Percentiles rank a stretch among this genome's conserved stretches.
Evolutionary conservation across 192 early-diverging fungal species (phyloP).

Genomic region (Linnemannia exigua): DNA sequence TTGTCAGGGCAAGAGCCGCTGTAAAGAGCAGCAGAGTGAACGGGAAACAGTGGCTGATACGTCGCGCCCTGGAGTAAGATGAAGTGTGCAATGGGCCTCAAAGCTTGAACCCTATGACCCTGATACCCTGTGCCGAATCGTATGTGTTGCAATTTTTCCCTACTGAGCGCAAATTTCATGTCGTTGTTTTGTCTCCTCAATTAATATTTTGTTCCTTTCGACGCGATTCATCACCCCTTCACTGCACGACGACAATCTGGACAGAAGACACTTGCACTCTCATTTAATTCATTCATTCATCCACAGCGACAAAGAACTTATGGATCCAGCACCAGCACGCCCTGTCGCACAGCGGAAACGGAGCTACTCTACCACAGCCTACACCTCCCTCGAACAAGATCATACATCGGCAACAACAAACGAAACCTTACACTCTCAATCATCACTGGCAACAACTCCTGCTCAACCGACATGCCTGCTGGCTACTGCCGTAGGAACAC

Average conservation of each 20-base stretch:
- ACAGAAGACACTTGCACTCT: neutral
- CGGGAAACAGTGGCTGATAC: too few relatives aligned
- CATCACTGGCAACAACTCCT: neutral
- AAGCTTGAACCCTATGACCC: too few relatives aligned
- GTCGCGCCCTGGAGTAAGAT: too few relatives aligned
- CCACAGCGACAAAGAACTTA: neutral
- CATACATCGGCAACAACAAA: slow-evolving; percentile 4
- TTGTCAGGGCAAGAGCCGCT: too few relatives aligned
- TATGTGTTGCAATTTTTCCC: too few relatives aligned
- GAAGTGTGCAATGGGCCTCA: too few relatives aligned
- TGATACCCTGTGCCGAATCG: too few relatives aligned
- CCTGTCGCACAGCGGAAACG: slow-evolving; percentile 41
- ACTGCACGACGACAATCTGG: neutral
- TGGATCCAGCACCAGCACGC: slow-evolving; percentile 29
- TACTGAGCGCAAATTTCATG: too few relatives aligned
- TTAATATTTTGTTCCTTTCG: neutral
- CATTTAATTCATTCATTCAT: neutral
- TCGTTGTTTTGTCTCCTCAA: too few relatives aligned
- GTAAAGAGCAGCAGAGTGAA: too few relatives aligned
- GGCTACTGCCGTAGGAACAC: slow-evolving; percentile 17
- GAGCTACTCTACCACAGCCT: slow-evolving; percentile 49
- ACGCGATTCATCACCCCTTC: neutral
- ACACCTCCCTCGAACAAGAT: slow-evolving; percentile 48
- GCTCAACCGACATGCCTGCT: slow-evolving; percentile 27
- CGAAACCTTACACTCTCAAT: neutral